Evolutionary conservation across 2,329 filamentous ascomycete species (phyloP).

Genomic region (Cercospora sp.): DNA sequence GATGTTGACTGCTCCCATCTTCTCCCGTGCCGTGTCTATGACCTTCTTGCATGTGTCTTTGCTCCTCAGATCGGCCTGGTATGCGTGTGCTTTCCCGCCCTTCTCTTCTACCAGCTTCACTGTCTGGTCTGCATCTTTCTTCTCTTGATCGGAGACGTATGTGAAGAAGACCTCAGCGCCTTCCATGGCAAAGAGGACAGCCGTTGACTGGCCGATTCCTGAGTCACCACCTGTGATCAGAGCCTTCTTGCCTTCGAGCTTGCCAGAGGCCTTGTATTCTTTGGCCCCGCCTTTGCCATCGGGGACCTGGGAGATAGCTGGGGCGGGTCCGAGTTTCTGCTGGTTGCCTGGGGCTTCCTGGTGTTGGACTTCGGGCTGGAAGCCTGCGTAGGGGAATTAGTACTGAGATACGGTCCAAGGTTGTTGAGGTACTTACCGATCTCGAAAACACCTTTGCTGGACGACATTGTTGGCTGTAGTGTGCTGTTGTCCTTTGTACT

Average conservation of each 20-base stretch:
- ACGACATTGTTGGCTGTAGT: constrained; percentile 26
- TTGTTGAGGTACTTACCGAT: constrained; percentile 16
- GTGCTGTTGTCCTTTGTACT: background rate
- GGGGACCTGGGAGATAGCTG: constrained; percentile 65
- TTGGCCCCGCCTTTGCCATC: constrained; percentile 66
- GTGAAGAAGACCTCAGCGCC: constrained; percentile 72
- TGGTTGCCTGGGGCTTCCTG: constrained; percentile 57
- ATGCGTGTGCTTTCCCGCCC: constrained; percentile 64
- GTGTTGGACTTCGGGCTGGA: constrained; percentile 45
- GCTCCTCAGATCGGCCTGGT: constrained; percentile 64
- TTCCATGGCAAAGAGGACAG: constrained; percentile 78
- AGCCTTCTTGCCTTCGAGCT: constrained; percentile 72
- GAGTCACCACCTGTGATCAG: constrained; percentile 80
- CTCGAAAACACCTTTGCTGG: constrained; percentile 36
- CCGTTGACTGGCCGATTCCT: constrained; percentile 74
- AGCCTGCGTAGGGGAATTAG: background rate
- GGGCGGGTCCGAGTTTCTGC: constrained; percentile 57
- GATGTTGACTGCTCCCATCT: constrained; percentile 70
- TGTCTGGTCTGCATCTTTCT: constrained; percentile 73
- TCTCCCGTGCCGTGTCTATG: constrained; percentile 64
- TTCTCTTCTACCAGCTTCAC: constrained; percentile 67
- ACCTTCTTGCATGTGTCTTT: constrained; percentile 68
- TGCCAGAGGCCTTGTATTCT: constrained; percentile 72
- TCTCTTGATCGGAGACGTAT: constrained; percentile 69
- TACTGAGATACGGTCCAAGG: background rate